Evolutionary conservation across 1,284 basidiomycete genomes (phyloP).

Genomic region (Ceratobasidium sp.): DNA sequence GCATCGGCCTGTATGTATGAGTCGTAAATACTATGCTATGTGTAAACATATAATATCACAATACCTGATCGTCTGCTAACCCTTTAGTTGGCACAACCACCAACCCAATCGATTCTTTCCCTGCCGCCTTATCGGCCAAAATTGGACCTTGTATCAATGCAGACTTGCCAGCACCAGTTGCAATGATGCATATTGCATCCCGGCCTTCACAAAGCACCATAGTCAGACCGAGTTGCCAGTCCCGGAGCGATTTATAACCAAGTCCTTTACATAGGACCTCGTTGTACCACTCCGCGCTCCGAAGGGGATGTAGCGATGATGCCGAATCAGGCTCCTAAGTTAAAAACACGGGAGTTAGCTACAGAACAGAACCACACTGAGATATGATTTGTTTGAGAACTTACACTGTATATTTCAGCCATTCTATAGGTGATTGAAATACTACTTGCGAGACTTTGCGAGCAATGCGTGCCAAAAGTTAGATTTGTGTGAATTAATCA

Average conservation of each 20-base stretch:
- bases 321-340: background rate
- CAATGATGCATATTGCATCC: background rate
- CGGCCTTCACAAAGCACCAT: background rate
- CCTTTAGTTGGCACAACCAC: slow-evolving; percentile 2
- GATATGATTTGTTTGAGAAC: background rate
- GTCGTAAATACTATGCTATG: background rate
- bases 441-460: too few species aligned
- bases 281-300: background rate
- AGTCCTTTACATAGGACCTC: background rate
- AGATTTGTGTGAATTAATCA: background rate
- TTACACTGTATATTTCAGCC: background rate
- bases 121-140: background rate
- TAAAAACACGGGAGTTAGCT: background rate
- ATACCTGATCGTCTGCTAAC: slow-evolving; percentile 20
- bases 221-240: background rate
- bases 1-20: background rate
- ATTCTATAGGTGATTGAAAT: too few species aligned
- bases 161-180: slow-evolving; percentile 4
- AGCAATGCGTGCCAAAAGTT: background rate
- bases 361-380: background rate
- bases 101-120: background rate
- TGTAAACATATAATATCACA: background rate
- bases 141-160: slow-evolving; percentile 8
- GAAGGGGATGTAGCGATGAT: background rate
- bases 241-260: background rate